These are phyloP conservation scores for Penicillium coprophilum DNA, from an alignment of 495 filamentous ascomycete genomes.

Conservation along the genomic window DNA sequence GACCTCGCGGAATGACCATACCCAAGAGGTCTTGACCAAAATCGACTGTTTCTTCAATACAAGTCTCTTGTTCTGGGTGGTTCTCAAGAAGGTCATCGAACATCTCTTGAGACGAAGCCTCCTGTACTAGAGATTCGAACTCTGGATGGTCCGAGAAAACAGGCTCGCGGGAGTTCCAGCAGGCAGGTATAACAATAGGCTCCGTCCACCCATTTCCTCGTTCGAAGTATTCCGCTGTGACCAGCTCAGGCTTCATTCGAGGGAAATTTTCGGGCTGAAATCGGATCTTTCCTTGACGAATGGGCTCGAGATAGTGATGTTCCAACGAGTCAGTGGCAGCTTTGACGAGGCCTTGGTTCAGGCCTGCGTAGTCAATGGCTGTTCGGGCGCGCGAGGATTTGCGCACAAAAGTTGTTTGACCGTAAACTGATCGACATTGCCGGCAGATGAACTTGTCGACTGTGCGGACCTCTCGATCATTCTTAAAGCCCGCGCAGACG, in stretches of 20 bases:
- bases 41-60: conserved; percentile 52
- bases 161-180: conserved; percentile 58
- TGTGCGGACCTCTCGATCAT: conserved; percentile 63
- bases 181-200: conserved; percentile 68
- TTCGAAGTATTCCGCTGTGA: conserved; percentile 67
- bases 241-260: conserved; percentile 65
- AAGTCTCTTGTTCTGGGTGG: conserved; percentile 34
- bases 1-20: conserved; percentile 69
- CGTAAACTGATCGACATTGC: conserved; percentile 57
- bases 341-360: conserved; percentile 71
- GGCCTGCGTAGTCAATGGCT: conserved; percentile 72
- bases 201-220: conserved; percentile 66
- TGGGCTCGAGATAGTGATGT: conserved; percentile 71
- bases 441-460: conserved; percentile 73
- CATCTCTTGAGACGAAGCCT: conserved; percentile 46
- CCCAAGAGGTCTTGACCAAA: conserved; percentile 66
- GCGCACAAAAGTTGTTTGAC: conserved; percentile 65
- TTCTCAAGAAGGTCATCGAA: conserved; percentile 49
- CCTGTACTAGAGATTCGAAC: conserved; percentile 36
- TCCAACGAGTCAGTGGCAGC: conserved; percentile 67
- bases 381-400: conserved; percentile 65
- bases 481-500: conserved; percentile 70
- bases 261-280: conserved; percentile 65
- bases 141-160: conserved; percentile 23
- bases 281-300: conserved; percentile 64